Evolutionary conservation across 2,329 filamentous ascomycete genomes (phyloP).

Genomic region (Paecilomyces variotii): DNA sequence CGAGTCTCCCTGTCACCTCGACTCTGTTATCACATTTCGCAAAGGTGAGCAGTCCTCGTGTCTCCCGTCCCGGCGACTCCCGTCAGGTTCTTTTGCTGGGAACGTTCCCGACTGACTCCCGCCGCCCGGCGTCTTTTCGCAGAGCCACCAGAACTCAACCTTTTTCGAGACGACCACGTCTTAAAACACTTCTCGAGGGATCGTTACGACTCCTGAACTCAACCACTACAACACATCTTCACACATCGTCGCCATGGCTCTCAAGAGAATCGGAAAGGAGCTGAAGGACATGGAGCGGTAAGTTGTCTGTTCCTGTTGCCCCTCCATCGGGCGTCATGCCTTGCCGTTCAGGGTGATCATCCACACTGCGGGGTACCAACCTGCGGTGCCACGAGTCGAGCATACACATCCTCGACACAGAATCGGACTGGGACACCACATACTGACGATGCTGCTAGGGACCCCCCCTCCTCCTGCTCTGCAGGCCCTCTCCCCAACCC

Average conservation of each 20-base stretch:
- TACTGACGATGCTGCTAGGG: conserved; percentile 48
- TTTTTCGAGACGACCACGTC: conserved; percentile 26
- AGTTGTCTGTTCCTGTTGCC: conserved; percentile 13
- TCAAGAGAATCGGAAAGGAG: conserved; percentile 49
- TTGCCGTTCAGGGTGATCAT: conserved; percentile 7
- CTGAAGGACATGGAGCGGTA: conserved; percentile 46
- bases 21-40: background rate
- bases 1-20: background rate
- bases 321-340: conserved; percentile 6
- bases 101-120: conserved; percentile 3
- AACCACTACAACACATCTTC: conserved; percentile 5
- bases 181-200: background rate
- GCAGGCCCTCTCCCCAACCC: conserved; percentile 64
- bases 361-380: conserved; percentile 16
- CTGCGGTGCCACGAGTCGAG: background rate
- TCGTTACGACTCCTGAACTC: background rate
- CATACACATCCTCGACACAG: background rate
- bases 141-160: conserved; percentile 1
- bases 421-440: background rate
- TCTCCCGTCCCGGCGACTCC: background rate
- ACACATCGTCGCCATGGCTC: conserved; percentile 35
- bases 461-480: conserved; percentile 97
- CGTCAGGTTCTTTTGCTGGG: background rate
- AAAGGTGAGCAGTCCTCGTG: background rate
- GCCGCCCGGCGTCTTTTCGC: background rate